Percentiles rank a stretch among this genome's conserved stretches.
phyloP scores from a whole-genome alignment of 1,139 yeast species.

The Candida sp. region DNA sequence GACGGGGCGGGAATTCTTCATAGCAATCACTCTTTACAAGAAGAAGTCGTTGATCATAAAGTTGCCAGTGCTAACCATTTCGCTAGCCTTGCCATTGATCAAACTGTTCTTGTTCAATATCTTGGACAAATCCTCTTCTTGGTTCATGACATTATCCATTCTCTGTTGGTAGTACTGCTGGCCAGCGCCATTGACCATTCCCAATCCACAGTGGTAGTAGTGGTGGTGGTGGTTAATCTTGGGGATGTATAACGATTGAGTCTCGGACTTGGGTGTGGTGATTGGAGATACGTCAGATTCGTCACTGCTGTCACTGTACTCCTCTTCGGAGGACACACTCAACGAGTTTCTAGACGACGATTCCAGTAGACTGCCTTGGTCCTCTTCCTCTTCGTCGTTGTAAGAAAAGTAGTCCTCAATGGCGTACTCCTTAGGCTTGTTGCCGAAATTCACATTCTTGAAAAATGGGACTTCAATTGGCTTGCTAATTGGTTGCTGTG shows the following conservation, averaged over 20 bases:
- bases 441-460: slow-evolving; percentile 41
- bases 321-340: not conserved
- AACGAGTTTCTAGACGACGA: slow-evolving; percentile 5
- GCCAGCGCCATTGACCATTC: slow-evolving; percentile 32
- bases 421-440: slow-evolving; percentile 30
- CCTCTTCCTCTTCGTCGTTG: slow-evolving; percentile 26
- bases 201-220: slow-evolving; percentile 34
- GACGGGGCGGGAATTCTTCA: not conserved
- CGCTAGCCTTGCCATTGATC: slow-evolving; percentile 55
- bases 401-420: slow-evolving; percentile 45
- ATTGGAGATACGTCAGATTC: slow-evolving; percentile 13
- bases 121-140: slow-evolving; percentile 29
- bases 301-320: slow-evolving; percentile 8
- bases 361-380: slow-evolving; percentile 4
- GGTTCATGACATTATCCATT: slow-evolving; percentile 18
- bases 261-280: slow-evolving; percentile 19
- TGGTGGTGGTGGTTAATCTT: slow-evolving; percentile 37
- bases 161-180: not conserved
- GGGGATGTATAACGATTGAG: slow-evolving; percentile 20
- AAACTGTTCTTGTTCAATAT: slow-evolving; percentile 50
- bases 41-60: slow-evolving; percentile 53
- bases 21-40: slow-evolving; percentile 23
- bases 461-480: slow-evolving; percentile 35
- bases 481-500: not conserved
- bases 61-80: slow-evolving; percentile 57